Conservation (phyloP, 345 rosid species). For the Pelargonium nanum region DNA sequence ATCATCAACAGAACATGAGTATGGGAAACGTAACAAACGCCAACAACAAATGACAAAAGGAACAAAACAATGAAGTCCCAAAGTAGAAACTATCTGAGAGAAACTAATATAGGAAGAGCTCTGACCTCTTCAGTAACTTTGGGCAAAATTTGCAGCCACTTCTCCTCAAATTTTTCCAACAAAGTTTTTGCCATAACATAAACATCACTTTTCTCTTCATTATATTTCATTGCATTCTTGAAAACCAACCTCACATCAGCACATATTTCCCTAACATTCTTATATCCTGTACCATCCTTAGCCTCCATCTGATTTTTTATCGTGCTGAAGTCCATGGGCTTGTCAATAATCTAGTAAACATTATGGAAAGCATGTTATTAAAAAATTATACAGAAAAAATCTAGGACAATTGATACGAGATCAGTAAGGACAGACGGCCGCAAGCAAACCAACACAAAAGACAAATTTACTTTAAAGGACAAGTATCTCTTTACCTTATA, state of each 20-base stretch:
- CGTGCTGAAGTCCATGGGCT: slow-evolving; percentile 92
- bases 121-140: slow-evolving; percentile 73
- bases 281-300: slow-evolving; percentile 70
- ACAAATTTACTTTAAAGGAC: slow-evolving; percentile 1
- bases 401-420: neutral
- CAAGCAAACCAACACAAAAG: neutral
- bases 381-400: neutral
- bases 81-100: neutral
- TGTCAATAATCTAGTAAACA: slow-evolving; percentile 44
- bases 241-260: slow-evolving; percentile 78
- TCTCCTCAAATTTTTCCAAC: slow-evolving; percentile 77
- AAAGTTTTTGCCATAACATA: slow-evolving; percentile 76
- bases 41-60: too few species aligned
- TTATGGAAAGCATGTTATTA: neutral
- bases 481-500: slow-evolving; percentile 49
- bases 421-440: slow-evolving; percentile 1
- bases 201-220: slow-evolving; percentile 59
- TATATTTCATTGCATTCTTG: slow-evolving; percentile 92
- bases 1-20: slow-evolving; percentile 8
- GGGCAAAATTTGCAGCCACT: slow-evolving; percentile 68
- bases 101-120: neutral
- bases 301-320: slow-evolving; percentile 86
- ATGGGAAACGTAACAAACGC: too few species aligned
- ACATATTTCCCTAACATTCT: slow-evolving; percentile 63
- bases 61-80: neutral